Conservation (phyloP, 345 rosid genomes). For the Angophora floribunda region DNA sequence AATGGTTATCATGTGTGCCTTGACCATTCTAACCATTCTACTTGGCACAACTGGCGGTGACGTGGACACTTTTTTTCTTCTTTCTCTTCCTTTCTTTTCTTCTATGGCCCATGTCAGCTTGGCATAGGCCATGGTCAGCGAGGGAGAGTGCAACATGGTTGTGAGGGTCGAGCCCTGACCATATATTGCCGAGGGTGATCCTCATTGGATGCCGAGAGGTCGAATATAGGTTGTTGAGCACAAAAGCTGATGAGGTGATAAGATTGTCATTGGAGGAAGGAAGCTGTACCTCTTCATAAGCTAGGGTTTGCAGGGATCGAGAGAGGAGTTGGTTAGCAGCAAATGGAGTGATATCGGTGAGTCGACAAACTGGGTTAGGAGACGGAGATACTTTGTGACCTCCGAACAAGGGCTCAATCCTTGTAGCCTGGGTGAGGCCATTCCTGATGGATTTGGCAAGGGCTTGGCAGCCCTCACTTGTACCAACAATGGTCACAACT, state of each 20-base stretch:
- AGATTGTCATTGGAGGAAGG: neutral
- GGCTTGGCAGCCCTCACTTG: neutral
- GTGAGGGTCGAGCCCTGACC: neutral
- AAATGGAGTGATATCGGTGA: neutral
- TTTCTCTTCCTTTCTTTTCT: neutral
- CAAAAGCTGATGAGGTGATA: neutral
- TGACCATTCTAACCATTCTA: neutral
- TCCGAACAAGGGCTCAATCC: neutral
- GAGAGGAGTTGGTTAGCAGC: neutral
- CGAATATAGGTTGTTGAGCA: neutral
- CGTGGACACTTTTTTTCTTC: too few species aligned
- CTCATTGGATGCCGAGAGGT: neutral
- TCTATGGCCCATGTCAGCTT: neutral
- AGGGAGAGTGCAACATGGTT: neutral
- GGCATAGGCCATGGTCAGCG: neutral
- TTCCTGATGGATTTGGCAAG: neutral
- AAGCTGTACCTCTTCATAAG: neutral
- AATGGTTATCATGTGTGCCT: too few species aligned
- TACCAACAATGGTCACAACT: neutral
- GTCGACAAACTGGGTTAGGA: too few species aligned
- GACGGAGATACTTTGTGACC: too few species aligned
- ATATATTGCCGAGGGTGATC: neutral
- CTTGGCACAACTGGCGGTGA: fast-evolving
- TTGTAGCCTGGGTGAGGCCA: neutral
- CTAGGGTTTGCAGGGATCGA: neutral